phyloP scores from a whole-genome alignment of 495 filamentous ascomycete genomes.

The Penicillium paxilli region DNA sequence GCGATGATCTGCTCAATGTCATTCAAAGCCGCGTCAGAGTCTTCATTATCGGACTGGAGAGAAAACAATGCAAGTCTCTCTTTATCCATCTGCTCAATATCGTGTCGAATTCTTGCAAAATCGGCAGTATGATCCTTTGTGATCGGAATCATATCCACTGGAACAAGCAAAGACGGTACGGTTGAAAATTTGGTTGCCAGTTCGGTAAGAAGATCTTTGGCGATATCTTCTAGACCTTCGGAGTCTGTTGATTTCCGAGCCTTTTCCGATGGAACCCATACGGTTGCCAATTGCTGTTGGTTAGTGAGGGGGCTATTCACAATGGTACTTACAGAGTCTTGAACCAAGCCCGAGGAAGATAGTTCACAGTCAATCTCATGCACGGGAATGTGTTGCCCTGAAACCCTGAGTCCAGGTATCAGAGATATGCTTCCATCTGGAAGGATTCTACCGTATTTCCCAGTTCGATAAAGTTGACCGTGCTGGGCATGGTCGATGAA shows the following conservation, averaged over 20 bases:
- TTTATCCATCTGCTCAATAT: conserved; percentile 25
- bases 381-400: conserved; percentile 70
- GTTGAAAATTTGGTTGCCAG: conserved; percentile 56
- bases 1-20: conserved; percentile 46
- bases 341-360: conserved; percentile 38
- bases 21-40: conserved; percentile 33
- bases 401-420: conserved; percentile 53
- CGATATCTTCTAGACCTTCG: conserved; percentile 7
- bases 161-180: conserved; percentile 67
- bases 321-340: conserved; percentile 56
- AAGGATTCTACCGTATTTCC: conserved; percentile 71
- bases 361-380: conserved; percentile 65
- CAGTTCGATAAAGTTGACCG: conserved; percentile 70
- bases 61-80: conserved; percentile 28
- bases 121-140: conserved; percentile 68
- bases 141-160: conserved; percentile 60
- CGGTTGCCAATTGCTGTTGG: conserved; percentile 53
- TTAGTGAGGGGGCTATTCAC: conserved; percentile 24
- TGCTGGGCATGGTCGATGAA: conserved; percentile 65
- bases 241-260: conserved; percentile 2
- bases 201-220: conserved; percentile 38
- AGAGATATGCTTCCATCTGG: conserved; percentile 66
- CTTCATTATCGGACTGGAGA: neutral
- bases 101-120: conserved; percentile 36
- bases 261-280: conserved; percentile 49